Base-by-base conservation (phyloP, 768 basidiomycete species). In the Leucocoprinus sp. region DNA sequence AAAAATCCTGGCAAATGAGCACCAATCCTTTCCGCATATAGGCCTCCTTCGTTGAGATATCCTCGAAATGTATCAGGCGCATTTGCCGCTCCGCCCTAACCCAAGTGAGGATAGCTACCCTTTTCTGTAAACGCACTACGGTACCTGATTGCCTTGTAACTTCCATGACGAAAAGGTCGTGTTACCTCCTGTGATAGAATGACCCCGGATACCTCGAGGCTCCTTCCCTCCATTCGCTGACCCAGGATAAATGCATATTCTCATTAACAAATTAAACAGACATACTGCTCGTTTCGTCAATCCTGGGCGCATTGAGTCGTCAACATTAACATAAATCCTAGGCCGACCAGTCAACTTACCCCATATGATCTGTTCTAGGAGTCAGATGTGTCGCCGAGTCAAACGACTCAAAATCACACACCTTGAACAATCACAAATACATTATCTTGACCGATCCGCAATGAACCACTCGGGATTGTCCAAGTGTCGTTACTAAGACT, bases 151-250 rank as follows among this genome's bases (percentile, higher is more conserved):
- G 15, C 84, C 83, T 62, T 86, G 84, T 1, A 86, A 78, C 50
- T 76, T 83, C 83, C 83, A 86, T 14, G 63, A 60, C 8, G 63
- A 65, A 42, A 85, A 84, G 28, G 66, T 66, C 71, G 73, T 50
- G 72, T 73, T 18, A 2, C 84, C 84, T 2, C 64, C 61, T 44
- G 78, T 69, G n/a, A 91, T 70, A 55, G 72, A 59, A 65, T 86
- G 89, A 9, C 87, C 86, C 5, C 84, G 75, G 24, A 92, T 71
- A 1, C 88, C 89, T 14, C 88, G 78, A 23, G 87, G 83, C 9
- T 82, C 78, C 57, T 84, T 88, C 12, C 74, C 74, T 17, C 69
- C 59, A 45, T 66, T 75, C 0, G 71, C 73, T 74, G 41, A 22
- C 1, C 22, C 27, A 19, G 15, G 23, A 8, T 35, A 7, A 51